Conservation (phyloP, 176 grass and related monocot species). For the Coix lacrymajobi region DNA sequence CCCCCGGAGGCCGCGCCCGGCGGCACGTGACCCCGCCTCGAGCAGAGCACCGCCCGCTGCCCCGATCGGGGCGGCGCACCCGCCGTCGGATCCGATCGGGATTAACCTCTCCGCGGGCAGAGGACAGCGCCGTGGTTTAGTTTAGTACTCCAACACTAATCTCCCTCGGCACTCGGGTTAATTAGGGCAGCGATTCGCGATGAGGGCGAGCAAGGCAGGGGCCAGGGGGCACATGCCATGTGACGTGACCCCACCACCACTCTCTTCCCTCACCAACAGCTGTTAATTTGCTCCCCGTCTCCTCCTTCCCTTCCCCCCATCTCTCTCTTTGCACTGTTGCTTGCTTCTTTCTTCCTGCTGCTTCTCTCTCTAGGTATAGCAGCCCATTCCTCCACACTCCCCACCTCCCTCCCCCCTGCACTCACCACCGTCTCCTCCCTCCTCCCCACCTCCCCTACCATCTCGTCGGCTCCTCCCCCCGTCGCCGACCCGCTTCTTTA, state of each 20-base stretch:
- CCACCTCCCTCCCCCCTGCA: neutral
- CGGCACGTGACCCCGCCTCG: slow-evolving; percentile 64
- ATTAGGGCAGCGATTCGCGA: slow-evolving; percentile 29
- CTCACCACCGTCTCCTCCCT: neutral
- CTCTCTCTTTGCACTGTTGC: neutral
- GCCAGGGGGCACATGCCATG: slow-evolving; percentile 72
- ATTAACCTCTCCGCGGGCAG: slow-evolving; percentile 2
- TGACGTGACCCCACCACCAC: slow-evolving; percentile 61
- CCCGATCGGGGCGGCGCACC: neutral
- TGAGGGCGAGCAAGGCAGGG: neutral
- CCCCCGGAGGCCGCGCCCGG: neutral
- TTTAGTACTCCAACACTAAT: no score
- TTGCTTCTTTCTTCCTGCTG: neutral
- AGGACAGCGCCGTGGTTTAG: slow-evolving; percentile 31
- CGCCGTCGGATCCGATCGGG: slow-evolving; percentile 37
- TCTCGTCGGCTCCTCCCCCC: neutral
- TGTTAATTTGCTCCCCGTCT: slow-evolving; percentile 36
- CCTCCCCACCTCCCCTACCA: neutral
- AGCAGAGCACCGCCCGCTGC: slow-evolving; percentile 28
- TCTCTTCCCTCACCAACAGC: slow-evolving; percentile 33
- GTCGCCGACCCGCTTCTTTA: slow-evolving; percentile 1
- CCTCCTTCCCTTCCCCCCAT: neutral
- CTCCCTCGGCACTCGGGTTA: neutral
- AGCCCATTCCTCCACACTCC: neutral
- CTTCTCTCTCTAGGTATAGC: neutral